Base-by-base conservation (phyloP, 352 stramenopile genomes). In the Globisporangium megalacanthum region DNA sequence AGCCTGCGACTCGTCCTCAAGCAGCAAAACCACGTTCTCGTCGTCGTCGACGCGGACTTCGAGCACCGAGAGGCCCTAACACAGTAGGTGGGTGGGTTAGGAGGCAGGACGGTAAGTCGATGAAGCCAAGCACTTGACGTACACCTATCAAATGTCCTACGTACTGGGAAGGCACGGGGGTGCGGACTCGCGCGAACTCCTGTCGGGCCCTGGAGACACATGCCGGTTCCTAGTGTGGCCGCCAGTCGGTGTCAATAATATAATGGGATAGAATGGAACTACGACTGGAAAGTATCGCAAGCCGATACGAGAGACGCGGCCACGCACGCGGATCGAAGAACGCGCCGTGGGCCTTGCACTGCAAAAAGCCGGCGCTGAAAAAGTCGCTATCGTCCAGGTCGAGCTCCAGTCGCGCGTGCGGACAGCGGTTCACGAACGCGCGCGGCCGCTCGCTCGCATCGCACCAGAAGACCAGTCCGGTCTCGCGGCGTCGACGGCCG, bases 371-470 rank as follows among this genome's bases (percentile, higher is more conserved):
- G 66, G 89, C 74, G 53, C 65, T 76, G 62, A 91, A 88, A 60
- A 93, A 93, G 58, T 91, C 80, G 64, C 73, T 79, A 70, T 91
- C 83, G 63, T 90, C 79, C 50, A 88, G 62, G 58, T 93, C 80
- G 49, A 93, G 63, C 65, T 93, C 80, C 56, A 91, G 61, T 55
- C 75, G 64, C 45, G 83, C 81, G 52, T 93, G 79, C 7, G 80
- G 76, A 56, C 80, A 89, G 57, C 70, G 69, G 68, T 90, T 90
- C 46, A 79, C 64, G 47, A 86, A 90, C 19, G 72, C 76, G 4
- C 74, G 78, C 17, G 77, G 76, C 31, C 73, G 54, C 19, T 69
- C 58, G 6, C 68, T 73, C 35, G 66, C 56, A 25, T 76, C 63
- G 51, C 73, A 77, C 33, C 74, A 73, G 64, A 90, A 89, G 9